A percentile compares a stretch with the other conserved stretches of the same genome.
Evolutionary conservation across 352 stramenopile genomes (phyloP).

Genomic region (Labyrinthula sp.): DNA sequence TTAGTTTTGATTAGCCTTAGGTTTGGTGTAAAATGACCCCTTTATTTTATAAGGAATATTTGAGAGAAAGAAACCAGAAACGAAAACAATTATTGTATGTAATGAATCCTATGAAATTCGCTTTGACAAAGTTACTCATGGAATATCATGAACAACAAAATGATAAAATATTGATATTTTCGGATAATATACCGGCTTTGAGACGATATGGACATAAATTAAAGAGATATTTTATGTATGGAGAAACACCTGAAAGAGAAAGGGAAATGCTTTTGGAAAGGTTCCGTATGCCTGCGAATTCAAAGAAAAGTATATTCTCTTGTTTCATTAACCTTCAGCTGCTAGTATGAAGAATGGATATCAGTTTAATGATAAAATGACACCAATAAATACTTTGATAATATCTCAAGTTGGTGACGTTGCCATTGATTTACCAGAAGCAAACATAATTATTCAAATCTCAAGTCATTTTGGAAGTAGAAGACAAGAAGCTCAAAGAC

Average conservation of each 20-base stretch:
- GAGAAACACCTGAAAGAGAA: slow-evolving; percentile 42
- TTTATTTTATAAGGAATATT: slow-evolving; percentile 84
- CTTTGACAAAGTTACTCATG: slow-evolving; percentile 70
- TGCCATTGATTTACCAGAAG: slow-evolving; percentile 95
- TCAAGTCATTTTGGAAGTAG: slow-evolving; percentile 93
- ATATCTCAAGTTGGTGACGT: slow-evolving; percentile 89
- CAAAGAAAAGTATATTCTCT: too few relatives aligned
- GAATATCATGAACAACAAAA: slow-evolving; percentile 84
- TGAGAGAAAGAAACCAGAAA: slow-evolving; percentile 33
- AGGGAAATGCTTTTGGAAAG: slow-evolving; percentile 57
- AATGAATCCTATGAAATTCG: slow-evolving; percentile 94
- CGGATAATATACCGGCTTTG: slow-evolving; percentile 88
- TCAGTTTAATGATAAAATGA: slow-evolving; percentile 32
- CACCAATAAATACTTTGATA: slow-evolving; percentile 56
- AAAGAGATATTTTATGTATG: slow-evolving; percentile 62
- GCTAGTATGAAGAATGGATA: slow-evolving; percentile 42
- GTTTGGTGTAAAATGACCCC: slow-evolving; percentile 95
- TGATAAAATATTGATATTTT: slow-evolving; percentile 98
- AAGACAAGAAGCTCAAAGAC: slow-evolving; percentile 92
- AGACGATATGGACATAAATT: slow-evolving; percentile 57
- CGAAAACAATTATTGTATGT: slow-evolving; percentile 86
- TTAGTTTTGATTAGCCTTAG: too few relatives aligned
- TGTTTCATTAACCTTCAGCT: too few relatives aligned
- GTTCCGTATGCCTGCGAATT: too few relatives aligned
- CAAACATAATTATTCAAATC: slow-evolving; percentile 98